These are phyloP conservation scores for Trichoderma oligosporum DNA, from an alignment of 2,329 filamentous ascomycete species.

Conservation along the genomic window DNA sequence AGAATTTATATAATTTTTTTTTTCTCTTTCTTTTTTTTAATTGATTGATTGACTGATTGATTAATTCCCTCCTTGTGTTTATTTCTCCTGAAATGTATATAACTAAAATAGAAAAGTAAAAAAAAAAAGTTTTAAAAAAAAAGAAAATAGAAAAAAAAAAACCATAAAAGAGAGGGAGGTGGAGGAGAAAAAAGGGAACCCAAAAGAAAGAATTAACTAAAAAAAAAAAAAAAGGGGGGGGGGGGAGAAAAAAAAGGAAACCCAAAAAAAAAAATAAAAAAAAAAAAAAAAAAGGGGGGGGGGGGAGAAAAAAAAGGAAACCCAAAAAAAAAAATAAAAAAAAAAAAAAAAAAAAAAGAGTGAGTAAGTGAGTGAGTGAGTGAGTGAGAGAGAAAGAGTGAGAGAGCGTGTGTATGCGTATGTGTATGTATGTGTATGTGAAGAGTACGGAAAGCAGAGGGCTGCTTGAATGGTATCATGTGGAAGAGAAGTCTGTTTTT, in stretches of 20 bases:
- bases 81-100: too few relatives aligned
- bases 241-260: neutral
- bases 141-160: neutral
- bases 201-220: neutral
- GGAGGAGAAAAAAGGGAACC: neutral
- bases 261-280: neutral
- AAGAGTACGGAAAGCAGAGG: too few relatives aligned
- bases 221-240: neutral
- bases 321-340: neutral
- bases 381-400: too few relatives aligned
- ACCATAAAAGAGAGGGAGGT: neutral
- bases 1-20: too few relatives aligned
- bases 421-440: too few relatives aligned
- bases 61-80: too few relatives aligned
- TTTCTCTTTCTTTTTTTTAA: neutral
- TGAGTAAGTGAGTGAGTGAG: too few relatives aligned
- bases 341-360: neutral
- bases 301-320: neutral
- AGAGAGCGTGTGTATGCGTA: too few relatives aligned
- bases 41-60: too few relatives aligned
- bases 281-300: neutral
- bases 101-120: neutral
- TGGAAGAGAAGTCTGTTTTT: too few relatives aligned
- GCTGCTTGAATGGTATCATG: constrained; percentile 11
- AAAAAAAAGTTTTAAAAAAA: neutral